Conservation (phyloP, 2,329 filamentous ascomycete genomes). For the Phyllosticta capitalensis region DNA sequence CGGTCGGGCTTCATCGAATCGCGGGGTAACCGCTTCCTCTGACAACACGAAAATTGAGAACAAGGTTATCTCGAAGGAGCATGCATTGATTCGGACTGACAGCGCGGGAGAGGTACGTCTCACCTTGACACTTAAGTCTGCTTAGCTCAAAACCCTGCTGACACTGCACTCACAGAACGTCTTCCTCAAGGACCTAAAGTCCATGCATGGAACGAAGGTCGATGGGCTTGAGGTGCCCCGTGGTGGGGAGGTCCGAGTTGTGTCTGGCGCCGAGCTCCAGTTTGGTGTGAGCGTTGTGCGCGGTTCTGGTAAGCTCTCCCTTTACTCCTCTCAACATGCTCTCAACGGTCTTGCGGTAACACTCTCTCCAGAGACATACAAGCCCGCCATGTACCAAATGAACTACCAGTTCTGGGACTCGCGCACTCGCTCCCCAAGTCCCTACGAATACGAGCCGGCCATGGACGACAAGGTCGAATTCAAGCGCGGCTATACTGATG, state of each 20-base stretch:
- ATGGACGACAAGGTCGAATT: not conserved
- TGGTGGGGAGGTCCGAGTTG: conserved; percentile 18
- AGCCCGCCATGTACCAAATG: not conserved
- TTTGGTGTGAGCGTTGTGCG: conserved; percentile 27
- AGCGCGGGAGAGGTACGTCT: conserved; percentile 10
- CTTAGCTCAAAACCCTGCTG: not conserved
- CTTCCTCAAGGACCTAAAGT: conserved; percentile 45
- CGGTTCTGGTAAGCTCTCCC: conserved; percentile 6
- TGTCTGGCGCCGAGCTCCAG: conserved; percentile 25
- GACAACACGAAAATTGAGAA: conserved; percentile 61
- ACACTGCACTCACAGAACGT: conserved; percentile 20
- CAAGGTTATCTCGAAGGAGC: conserved; percentile 60
- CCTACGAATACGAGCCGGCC: not conserved
- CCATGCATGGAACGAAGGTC: conserved; percentile 53
- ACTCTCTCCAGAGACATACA: not conserved
- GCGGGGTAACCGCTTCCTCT: conserved; percentile 30
- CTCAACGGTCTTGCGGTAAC: not conserved
- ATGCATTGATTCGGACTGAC: conserved; percentile 42
- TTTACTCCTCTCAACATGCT: not conserved
- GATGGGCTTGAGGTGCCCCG: conserved; percentile 32
- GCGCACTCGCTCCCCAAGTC: not conserved
- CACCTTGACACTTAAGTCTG: conserved; percentile 6
- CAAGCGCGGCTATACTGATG: not conserved
- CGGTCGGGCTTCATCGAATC: conserved; percentile 33
- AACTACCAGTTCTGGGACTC: not conserved